A percentile compares a stretch with the other conserved stretches of the same genome.
Conservation (phyloP, 2,329 filamentous ascomycete species). For the Nakataea oryzae region DNA sequence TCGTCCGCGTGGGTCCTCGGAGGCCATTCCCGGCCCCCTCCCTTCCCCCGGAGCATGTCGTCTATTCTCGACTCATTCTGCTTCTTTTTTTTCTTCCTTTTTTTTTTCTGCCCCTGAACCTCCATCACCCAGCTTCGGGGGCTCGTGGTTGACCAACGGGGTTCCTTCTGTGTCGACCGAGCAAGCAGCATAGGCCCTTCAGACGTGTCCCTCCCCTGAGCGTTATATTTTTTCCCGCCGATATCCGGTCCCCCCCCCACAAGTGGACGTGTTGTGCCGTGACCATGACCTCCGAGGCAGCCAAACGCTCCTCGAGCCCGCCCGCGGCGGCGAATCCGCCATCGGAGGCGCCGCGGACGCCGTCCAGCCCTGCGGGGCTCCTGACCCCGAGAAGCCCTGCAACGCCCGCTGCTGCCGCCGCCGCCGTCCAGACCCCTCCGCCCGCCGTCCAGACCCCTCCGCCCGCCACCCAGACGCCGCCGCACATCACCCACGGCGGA, state of each 20-base stretch:
- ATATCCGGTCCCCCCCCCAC: too few species aligned
- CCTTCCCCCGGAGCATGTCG: background rate
- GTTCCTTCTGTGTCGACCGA: background rate
- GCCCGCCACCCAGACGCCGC: background rate
- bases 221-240: too few species aligned
- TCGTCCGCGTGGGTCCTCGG: background rate
- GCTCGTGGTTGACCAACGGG: too few species aligned
- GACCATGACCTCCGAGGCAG: background rate
- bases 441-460: background rate
- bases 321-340: background rate
- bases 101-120: background rate
- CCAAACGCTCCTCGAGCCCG: background rate
- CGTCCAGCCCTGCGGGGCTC: background rate
- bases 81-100: background rate
- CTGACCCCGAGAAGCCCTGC: background rate
- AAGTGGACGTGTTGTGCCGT: background rate
- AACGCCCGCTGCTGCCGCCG: background rate
- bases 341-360: background rate
- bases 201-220: too few species aligned
- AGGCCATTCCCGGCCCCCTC: background rate
- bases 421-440: too few species aligned
- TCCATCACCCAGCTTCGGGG: background rate
- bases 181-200: background rate
- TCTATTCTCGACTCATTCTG: background rate
- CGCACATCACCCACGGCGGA: background rate